Evolutionary conservation across 1,139 yeast species (phyloP).

Genomic region (Yamadazyma sp.): DNA sequence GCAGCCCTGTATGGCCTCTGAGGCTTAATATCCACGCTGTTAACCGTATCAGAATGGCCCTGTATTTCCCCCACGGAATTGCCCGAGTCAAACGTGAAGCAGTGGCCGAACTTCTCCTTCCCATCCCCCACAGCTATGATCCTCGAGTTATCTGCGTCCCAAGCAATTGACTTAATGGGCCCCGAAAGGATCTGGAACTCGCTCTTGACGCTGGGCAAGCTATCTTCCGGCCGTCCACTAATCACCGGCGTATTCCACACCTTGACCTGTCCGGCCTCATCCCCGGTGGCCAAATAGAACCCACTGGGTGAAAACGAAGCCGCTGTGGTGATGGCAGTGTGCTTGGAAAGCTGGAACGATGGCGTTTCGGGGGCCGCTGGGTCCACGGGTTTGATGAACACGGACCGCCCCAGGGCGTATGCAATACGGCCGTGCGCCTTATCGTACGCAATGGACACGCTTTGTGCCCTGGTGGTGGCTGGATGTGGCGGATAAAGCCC

Average conservation of each 20-base stretch:
- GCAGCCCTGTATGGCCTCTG: slow-evolving; percentile 92
- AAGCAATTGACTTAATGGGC: slow-evolving; percentile 76
- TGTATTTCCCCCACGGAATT: slow-evolving; percentile 93
- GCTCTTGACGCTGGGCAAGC: slow-evolving; percentile 52
- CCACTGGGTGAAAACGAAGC: slow-evolving; percentile 91
- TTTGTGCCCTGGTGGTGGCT: slow-evolving; percentile 65
- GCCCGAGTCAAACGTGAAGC: slow-evolving; percentile 92
- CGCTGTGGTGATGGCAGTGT: slow-evolving; percentile 69
- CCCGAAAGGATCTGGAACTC: slow-evolving; percentile 85
- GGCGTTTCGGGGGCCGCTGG: slow-evolving; percentile 25
- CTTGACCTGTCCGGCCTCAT: slow-evolving; percentile 80
- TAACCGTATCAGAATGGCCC: slow-evolving; percentile 86
- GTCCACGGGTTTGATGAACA: slow-evolving; percentile 64
- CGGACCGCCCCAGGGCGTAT: slow-evolving; percentile 80
- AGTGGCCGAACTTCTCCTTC: slow-evolving; percentile 87
- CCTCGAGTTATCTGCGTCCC: slow-evolving; percentile 90
- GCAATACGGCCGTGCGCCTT: slow-evolving; percentile 65
- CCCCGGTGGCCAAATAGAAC: slow-evolving; percentile 88
- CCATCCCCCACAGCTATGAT: slow-evolving; percentile 96
- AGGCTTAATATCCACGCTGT: slow-evolving; percentile 84
- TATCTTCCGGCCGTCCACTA: slow-evolving; percentile 17
- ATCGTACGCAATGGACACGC: slow-evolving; percentile 77
- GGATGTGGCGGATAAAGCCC: slow-evolving; percentile 66
- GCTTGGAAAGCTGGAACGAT: slow-evolving; percentile 71
- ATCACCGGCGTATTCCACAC: slow-evolving; percentile 69